Evolutionary conservation across 2,329 filamentous ascomycete genomes (phyloP).

Genomic region (Zasmidium angulare): DNA sequence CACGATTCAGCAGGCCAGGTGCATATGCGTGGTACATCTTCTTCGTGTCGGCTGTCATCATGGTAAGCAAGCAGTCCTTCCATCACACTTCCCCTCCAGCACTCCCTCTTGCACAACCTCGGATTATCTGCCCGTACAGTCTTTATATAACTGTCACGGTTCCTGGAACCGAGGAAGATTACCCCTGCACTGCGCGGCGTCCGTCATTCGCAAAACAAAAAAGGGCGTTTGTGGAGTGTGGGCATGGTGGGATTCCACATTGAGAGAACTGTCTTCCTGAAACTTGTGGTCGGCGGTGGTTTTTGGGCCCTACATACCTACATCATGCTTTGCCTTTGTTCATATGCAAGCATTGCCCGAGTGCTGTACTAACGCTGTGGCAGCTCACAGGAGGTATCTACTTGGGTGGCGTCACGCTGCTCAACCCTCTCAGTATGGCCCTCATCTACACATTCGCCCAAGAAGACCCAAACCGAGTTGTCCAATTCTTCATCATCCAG

Average conservation of each 20-base stretch:
- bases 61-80: constrained; percentile 62
- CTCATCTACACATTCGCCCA: constrained; percentile 82
- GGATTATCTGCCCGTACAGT: constrained; percentile 58
- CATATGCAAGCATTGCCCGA: constrained; percentile 1
- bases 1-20: constrained; percentile 72
- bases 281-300: constrained; percentile 55
- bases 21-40: constrained; percentile 78
- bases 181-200: constrained; percentile 50
- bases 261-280: constrained; percentile 56
- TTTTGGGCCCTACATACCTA: constrained; percentile 64
- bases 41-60: constrained; percentile 68
- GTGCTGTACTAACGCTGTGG: constrained; percentile 24
- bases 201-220: constrained; percentile 53
- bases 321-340: constrained; percentile 5
- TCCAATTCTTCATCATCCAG: constrained; percentile 77
- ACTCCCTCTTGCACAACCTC: constrained; percentile 49
- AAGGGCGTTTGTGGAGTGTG: constrained; percentile 47
- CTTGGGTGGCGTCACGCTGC: constrained; percentile 54
- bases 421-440: constrained; percentile 68
- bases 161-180: constrained; percentile 57
- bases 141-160: constrained; percentile 52
- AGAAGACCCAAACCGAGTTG: constrained; percentile 75
- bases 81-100: constrained; percentile 22
- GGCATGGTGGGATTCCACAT: constrained; percentile 54
- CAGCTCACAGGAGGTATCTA: constrained; percentile 44